Evolutionary conservation across 139 green algal species (phyloP).

Genomic region (Chlorella sp.): DNA sequence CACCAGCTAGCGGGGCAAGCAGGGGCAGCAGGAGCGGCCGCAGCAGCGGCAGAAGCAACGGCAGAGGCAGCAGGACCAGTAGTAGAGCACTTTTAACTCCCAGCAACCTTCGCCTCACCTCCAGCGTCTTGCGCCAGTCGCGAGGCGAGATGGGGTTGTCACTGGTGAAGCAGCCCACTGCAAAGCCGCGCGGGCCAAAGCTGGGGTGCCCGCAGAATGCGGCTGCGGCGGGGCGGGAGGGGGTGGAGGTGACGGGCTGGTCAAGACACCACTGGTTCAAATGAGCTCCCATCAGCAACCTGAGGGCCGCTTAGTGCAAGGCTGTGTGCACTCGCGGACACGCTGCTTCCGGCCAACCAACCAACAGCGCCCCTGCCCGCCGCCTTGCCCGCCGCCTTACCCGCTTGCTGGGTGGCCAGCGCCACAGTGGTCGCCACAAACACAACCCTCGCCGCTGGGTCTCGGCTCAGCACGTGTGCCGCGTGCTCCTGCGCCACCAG

Average conservation of each 20-base stretch:
- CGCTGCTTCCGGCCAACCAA: too few species aligned
- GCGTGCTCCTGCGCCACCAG: constrained; percentile 12
- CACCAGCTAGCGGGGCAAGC: too few species aligned
- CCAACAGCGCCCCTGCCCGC: not conserved
- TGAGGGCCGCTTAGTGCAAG: not conserved
- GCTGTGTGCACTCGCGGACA: not conserved
- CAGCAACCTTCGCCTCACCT: too few species aligned
- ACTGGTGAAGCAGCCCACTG: not conserved
- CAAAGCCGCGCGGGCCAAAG: not conserved
- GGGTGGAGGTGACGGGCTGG: too few species aligned
- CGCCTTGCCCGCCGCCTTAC: not conserved
- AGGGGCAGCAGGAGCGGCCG: too few species aligned
- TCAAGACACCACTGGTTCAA: too few species aligned
- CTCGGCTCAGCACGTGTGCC: not conserved
- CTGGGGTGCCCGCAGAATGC: not conserved
- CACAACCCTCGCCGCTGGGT: not conserved
- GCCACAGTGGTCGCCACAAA: constrained; percentile 35
- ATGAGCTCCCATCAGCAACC: too few species aligned
- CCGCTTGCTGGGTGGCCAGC: constrained; percentile 29
- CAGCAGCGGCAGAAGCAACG: too few species aligned
- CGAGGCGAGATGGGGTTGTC: constrained; percentile 2
- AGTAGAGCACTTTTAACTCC: too few species aligned
- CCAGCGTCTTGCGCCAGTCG: not conserved
- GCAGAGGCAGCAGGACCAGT: too few species aligned
- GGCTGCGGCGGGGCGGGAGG: not conserved